Conservation (phyloP, 257 asterid genomes). For the Thymus mandschuricus region DNA sequence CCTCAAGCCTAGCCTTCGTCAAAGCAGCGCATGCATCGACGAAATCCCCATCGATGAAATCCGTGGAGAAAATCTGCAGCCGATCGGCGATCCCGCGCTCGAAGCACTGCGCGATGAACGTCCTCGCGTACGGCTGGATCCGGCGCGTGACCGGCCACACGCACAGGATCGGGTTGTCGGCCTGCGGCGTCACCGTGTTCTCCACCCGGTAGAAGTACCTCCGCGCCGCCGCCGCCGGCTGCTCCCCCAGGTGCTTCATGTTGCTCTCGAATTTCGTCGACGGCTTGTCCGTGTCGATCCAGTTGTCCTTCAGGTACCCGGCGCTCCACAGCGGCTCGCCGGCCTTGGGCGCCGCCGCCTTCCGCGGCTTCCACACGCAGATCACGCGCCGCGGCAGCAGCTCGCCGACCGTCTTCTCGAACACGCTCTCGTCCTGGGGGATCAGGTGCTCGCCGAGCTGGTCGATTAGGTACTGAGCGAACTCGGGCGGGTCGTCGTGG, state of each 20-base stretch:
- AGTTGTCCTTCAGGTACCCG: conserved; percentile 68
- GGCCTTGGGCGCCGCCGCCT: conserved; percentile 53
- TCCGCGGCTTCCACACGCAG: conserved; percentile 93
- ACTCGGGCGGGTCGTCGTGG: conserved; percentile 81
- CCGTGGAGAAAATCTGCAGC: conserved; percentile 80
- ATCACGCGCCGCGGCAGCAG: conserved; percentile 74
- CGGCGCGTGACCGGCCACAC: conserved; percentile 78
- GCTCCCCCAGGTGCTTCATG: conserved; percentile 65
- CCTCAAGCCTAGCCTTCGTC: conserved; percentile 69
- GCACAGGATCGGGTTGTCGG: conserved; percentile 81
- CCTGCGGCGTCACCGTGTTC: conserved; percentile 93
- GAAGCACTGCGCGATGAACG: conserved; percentile 59
- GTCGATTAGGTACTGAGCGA: conserved; percentile 61
- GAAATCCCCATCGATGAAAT: conserved; percentile 78
- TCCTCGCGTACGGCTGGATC: conserved; percentile 74
- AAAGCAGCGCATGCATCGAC: conserved; percentile 88
- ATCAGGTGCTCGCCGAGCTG: conserved; percentile 72
- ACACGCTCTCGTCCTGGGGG: conserved; percentile 67
- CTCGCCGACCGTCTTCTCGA: conserved; percentile 61
- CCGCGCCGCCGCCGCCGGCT: conserved; percentile 51
- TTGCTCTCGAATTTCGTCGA: conserved; percentile 86
- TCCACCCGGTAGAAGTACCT: conserved; percentile 84
- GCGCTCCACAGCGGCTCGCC: conserved; percentile 73
- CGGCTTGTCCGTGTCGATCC: conserved; percentile 89
- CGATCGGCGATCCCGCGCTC: conserved; percentile 51